Percentiles rank a stretch among this genome's conserved stretches.
phyloP scores from a whole-genome alignment of 2,329 filamentous ascomycete genomes.

The Botrytis byssoidea region DNA sequence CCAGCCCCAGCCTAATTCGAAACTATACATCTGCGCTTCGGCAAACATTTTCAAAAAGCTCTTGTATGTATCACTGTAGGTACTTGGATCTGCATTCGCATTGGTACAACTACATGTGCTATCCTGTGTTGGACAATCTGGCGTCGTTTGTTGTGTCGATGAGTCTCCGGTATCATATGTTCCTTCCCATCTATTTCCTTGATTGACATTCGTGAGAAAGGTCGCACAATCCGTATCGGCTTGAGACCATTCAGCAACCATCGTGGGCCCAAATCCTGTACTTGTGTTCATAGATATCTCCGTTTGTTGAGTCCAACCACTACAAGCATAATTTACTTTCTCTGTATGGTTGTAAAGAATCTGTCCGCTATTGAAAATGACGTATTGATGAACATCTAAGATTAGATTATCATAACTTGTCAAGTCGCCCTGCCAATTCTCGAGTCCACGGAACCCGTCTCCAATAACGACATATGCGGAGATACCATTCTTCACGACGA shows the following conservation, averaged over 20 bases:
- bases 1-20: constrained; percentile 94
- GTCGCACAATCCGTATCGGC: constrained; percentile 92
- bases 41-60: constrained; percentile 85
- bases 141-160: constrained; percentile 56
- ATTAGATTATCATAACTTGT: constrained; percentile 69
- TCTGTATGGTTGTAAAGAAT: constrained; percentile 77
- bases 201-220: constrained; percentile 84
- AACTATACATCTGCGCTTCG: constrained; percentile 92
- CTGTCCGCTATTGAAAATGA: constrained; percentile 92
- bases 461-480: constrained; percentile 77
- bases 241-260: constrained; percentile 97
- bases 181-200: constrained; percentile 89
- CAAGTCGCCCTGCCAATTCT: constrained; percentile 86
- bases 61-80: constrained; percentile 75
- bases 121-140: constrained; percentile 71
- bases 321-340: constrained; percentile 85
- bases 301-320: constrained; percentile 81
- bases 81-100: constrained; percentile 70
- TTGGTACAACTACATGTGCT: constrained; percentile 67
- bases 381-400: constrained; percentile 97
- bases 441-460: constrained; percentile 89
- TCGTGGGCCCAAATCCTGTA: constrained; percentile 86
- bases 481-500: constrained; percentile 76
- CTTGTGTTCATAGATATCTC: constrained; percentile 66
- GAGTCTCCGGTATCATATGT: constrained; percentile 70